Base-by-base conservation (phyloP, 1,284 basidiomycete species). In the Crucibulum cyathiforme region DNA sequence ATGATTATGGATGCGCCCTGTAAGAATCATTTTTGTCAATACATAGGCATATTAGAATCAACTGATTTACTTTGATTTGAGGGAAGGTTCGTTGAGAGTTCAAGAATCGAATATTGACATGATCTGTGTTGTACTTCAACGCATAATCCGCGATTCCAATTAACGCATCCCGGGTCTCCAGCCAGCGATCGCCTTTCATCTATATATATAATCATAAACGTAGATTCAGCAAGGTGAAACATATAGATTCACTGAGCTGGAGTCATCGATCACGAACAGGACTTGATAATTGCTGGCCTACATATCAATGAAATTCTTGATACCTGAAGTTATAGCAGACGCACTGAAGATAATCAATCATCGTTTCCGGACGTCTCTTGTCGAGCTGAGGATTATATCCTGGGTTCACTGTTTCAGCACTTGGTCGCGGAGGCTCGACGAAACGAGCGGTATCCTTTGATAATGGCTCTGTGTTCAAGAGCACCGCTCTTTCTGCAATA, bases 261-360 rank as follows among this genome's bases (percentile, higher is more conserved):
- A 74, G 58, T 74, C 73, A 58, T 74, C 72, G 12, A 75, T 62
- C 19, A 74, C 56, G 51, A 75, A 73, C 35, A 69, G 56, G 36
- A 75, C 64, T 19, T 67, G 65, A 54, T 69, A 71, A 38, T 69
- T 60, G 17, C 71, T 73, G 39, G 7, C 10, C 3, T 2, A 5
- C 35, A 10, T 10, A 53, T 53, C 36, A 38, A 10, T 36, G 31
- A 46, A 58, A 31, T 37, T 7, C 12, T 34, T 36, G 36, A 49
- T 35, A 38, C 4, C 17, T 15, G 43, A 46, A 17, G 41, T 13
- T 15, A 34, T 54, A 50, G 10, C n/a, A 37, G n/a, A 60, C 67
- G 48, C n/a, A 71, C 70, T 55, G 62, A 19, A 74, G 48, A 52
- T 73, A 74, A 19, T 69, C 65, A 4, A 59, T 38, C 48, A 74